Evolutionary conservation across 768 basidiomycete species (phyloP), one percentile per base, ranked within the genome.

Genomic region (Tricholoma hemisulphureum): DNA sequence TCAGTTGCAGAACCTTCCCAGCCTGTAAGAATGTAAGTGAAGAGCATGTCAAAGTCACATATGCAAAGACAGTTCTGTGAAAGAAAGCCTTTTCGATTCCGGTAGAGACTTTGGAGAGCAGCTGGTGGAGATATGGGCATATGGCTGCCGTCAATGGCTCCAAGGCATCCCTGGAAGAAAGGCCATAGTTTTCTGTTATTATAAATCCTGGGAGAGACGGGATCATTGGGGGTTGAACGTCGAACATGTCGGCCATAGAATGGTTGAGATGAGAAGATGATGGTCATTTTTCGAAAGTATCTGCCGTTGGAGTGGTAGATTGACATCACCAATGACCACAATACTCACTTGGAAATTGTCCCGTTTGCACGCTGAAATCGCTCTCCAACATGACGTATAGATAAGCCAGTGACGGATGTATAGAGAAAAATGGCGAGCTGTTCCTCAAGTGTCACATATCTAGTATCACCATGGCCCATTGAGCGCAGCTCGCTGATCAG

Each of bases 161-260:
- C n/a, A n/a, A 65, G 61, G 68, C 63, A 26, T 26, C 51, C 51
- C 13, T 51, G 16, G 20, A 74, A 67, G 46, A 61, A 73, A 1
- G 69, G 68, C 28, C 39, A 70, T 16, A 69, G 61, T 41, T 69
- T 70, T 0, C 59, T 55, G 54, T 69, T 64, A 20, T 32, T n/a
- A 11, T 2, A 28, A 20, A 71, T 67, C 28, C 60, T 21, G 8
- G 53, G 21, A 13, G 58, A 49, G 2, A 49, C 29, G 3, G 57
- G 58, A 28, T 60, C 57, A 34, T 52, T 29, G 6, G 14, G 18
- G 10, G 50, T n/a, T 24, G 61, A 58, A 16, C 61, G 55, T 4
- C 45, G 16, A 18, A 65, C 61, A 58, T 61, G 61, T 2, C 32
- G 28, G 1, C 50, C 51, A 39, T 63, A 67, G 34, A 67, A 67